Evolutionary conservation across 371 early-diverging fungal genomes (phyloP), one percentile per base, ranked within the genome.

Genomic region (Syncephalastrum monosporum): DNA sequence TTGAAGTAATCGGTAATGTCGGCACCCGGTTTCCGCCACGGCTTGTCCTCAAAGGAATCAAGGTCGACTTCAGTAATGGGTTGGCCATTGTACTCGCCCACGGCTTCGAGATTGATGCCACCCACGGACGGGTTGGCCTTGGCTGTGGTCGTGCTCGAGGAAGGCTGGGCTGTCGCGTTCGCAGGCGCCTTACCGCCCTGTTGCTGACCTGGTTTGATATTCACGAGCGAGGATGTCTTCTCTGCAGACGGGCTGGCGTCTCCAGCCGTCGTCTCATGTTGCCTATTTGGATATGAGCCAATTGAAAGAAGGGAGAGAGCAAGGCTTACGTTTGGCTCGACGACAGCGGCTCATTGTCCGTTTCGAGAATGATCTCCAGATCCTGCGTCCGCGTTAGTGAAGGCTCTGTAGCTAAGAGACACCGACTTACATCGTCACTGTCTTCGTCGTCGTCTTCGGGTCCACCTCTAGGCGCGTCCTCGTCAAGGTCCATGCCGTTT

Each of bases 1-100:
- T 99, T 99, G 77, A 99, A 99, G 74, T 97, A 99, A 71, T 99
- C 99, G 4, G 97, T 96, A 27, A 97, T 86, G 75, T 99, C 98
- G 10, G 96, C 93, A 52, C 84, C 97, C n/a, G 98, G 97, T 60
- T 94, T 94, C 49, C 93, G 75, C 98, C 99, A 99, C 16, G 98
- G 97, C 60, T 97, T 97, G 59, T 99, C 98, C 57, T 94, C 93
- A 33, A 91, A 74, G 5, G 83, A 75, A 58, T 97, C 96, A 29
- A 94, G 69, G 63, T 97, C 96, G 16, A 94, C 86, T 47, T 96
- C 95, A 55, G 83, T 93, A 8, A 94, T 80, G 14, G 84, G 85
- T 47, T 86, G 82, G 0, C 91, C 93, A 53, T 94, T 89, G 52
- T 86, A 84, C 53, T 85, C 77, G 17, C 90, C 93, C 3, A 89